Base-by-base conservation (phyloP, 495 filamentous ascomycete genomes). In the Aspergillus nidulans region DNA sequence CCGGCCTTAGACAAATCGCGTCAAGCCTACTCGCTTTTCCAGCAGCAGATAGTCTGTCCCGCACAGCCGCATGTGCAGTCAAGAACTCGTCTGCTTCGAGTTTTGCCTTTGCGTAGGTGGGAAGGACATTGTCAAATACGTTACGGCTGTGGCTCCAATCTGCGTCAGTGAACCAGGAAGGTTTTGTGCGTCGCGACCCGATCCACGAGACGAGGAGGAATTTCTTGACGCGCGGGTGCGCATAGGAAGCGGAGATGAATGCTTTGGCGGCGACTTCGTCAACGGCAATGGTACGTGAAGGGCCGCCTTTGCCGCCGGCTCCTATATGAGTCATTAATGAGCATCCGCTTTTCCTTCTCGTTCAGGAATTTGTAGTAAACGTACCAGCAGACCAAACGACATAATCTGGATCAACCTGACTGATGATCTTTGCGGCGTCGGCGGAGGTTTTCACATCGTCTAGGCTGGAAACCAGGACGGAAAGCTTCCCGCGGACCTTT, bases 351-450 rank as follows among this genome's bases (percentile, higher is more conserved):
- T 24, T 21, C 19, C 16, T 24, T 24, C 4, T 21, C 18, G 26
- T 26, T 57, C 39, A 41, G 30, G 44, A 23, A n/a, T 32, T 24
- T 36, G 21, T 19, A 6, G 40, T 26, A 15, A 15, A 40, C 18
- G 18, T 68, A 85, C 86, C 88, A 32, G 90, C 90, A 62, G 84
- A 83, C 85, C 85, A 95, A 43, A 92, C 80, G 9, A 95, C 84
- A 66, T 86, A 91, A 56, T 89, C 82, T 0, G 84, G 80, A 38
- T 76, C 75, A 2, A 80, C 78, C 30, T 78, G 65, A 15, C 86
- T 80, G 24, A 90, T 61, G 58, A 90, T 74, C 52, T 68, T 69
- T 60, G 81, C 72, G 1, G 86, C 88, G 59, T 89, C 81, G 4
- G 62, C 70, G 5, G 82, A 76, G 32, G 70, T 83, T 58, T 83